Evolutionary conservation across 495 filamentous ascomycete genomes (phyloP), one percentile per base, ranked within the genome.

Genomic region (Beverwykella pulmonaria): DNA sequence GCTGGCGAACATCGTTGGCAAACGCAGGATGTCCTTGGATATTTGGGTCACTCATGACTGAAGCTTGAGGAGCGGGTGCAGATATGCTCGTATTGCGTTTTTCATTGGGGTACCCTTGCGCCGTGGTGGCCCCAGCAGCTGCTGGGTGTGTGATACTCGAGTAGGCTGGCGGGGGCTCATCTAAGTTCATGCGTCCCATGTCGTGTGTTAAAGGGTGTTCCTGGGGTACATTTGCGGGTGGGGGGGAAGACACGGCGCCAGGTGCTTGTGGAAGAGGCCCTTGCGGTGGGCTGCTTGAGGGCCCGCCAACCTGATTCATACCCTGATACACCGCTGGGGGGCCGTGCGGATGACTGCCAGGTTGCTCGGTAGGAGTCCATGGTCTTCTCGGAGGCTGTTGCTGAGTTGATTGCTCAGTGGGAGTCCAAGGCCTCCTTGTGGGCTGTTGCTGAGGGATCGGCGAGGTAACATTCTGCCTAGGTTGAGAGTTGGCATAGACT

Each of bases 351-450:
- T 92, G 86, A 60, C 87, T 88, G 6, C 90, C 94, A 1, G 94
- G 93, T 58, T 88, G 82, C 74, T 98, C 94, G 27, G 94, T 98
- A 0, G 94, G 94, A 19, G 95, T 98, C 94, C 94, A 98, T 50
- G 92, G 92, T 56, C 93, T 84, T 41, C 84, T 81, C 10, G 85
- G 80, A 56, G 82, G 82, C 10, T 79, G 79, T 57, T 78, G 77
- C 59, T 77, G 63, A 46, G 68, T 2, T 29, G 68, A 56, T n/a
- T 88, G 82, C 74, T 98, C 94, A 29, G 94, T 98, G 0, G 94
- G 94, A 19, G 95, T 98, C 94, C 94, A 98, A 52, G 92, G 92
- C 55, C 93, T 84, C 44, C 84, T 81, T 8, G 85, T 80, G 58
- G 82, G 82, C 7, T 79, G 79, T 55, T 78, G 77, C 59, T 77